phyloP scores from a whole-genome alignment of 2,329 filamentous ascomycete genomes.

The Calonectria multiphialidica region DNA sequence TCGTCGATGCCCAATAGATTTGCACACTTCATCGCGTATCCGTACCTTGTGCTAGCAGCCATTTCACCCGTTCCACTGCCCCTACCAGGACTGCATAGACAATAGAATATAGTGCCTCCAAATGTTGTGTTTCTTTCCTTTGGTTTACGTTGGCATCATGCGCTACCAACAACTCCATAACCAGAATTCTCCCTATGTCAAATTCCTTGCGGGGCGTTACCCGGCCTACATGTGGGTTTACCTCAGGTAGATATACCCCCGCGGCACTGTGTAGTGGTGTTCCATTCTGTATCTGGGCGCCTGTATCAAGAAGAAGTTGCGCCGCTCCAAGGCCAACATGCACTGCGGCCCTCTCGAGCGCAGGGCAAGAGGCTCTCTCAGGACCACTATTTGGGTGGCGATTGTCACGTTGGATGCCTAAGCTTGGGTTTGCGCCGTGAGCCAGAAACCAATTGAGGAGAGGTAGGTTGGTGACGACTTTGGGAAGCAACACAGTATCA shows the following conservation, averaged over 20 bases:
- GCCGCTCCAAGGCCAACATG: constrained; percentile 7
- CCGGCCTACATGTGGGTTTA: background rate
- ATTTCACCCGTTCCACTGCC: constrained; percentile 33
- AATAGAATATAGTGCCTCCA: constrained; percentile 29
- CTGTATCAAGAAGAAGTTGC: constrained; percentile 28
- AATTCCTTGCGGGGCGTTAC: constrained; percentile 19
- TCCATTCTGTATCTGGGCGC: constrained; percentile 27
- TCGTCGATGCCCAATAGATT: constrained; percentile 18
- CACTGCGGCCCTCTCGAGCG: constrained; percentile 25
- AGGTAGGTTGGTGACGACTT: constrained; percentile 13
- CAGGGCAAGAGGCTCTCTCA: constrained; percentile 23
- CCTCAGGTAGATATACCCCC: background rate
- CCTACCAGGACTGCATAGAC: constrained; percentile 34
- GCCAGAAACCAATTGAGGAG: constrained; percentile 36
- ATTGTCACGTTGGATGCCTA: constrained; percentile 24
- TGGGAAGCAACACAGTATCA: constrained; percentile 25
- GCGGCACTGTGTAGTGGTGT: constrained; percentile 33
- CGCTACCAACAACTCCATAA: constrained; percentile 30
- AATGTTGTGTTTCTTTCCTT: constrained; percentile 6
- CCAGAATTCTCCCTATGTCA: constrained; percentile 23
- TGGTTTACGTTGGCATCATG: constrained; percentile 30
- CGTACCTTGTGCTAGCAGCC: constrained; percentile 31
- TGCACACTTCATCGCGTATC: constrained; percentile 28
- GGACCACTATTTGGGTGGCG: constrained; percentile 23
- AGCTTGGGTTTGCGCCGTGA: constrained; percentile 34